Conservation (phyloP, 371 early-diverging fungal genomes). For the Sporodiniella umbellata region DNA sequence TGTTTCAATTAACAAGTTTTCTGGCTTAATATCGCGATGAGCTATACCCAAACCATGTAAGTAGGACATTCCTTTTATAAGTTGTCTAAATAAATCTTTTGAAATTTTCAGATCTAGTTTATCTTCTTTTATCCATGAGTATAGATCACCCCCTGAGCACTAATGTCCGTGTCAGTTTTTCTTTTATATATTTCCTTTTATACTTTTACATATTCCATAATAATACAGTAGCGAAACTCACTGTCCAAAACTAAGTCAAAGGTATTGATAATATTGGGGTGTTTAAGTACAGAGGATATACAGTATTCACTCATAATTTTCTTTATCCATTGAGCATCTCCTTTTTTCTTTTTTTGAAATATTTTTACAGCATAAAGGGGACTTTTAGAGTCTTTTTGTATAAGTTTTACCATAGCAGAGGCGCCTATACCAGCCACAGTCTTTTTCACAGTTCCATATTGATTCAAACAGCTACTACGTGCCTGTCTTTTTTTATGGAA, state of each 20-base stretch:
- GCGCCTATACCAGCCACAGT: constrained; percentile 24
- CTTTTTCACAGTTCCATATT: constrained; percentile 16
- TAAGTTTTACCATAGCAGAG: constrained; percentile 17
- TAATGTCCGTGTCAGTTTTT: too few relatives aligned
- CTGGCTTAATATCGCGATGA: constrained; percentile 85
- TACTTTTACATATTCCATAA: constrained; percentile 71
- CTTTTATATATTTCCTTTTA: too few relatives aligned
- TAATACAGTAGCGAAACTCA: constrained; percentile 50
- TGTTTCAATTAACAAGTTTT: constrained; percentile 93
- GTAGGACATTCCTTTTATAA: constrained; percentile 93
- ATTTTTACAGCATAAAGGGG: constrained; percentile 45
- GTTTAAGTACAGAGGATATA: constrained; percentile 59
- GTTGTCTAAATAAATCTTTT: constrained; percentile 71
- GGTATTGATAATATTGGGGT: constrained; percentile 69
- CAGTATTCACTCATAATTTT: constrained; percentile 73
- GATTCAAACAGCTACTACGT: background rate
- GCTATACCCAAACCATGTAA: constrained; percentile 92
- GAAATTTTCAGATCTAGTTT: constrained; percentile 37
- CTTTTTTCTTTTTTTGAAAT: constrained; percentile 58
- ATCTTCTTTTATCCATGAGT: constrained; percentile 39
- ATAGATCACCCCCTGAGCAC: constrained; percentile 67
- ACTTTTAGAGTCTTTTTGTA: background rate
- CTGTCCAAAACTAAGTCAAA: constrained; percentile 63
- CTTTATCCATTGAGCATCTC: constrained; percentile 55
- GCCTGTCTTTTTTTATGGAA: too few relatives aligned